A percentile compares a stretch with the other conserved stretches of the same genome.
Evolutionary conservation across 2,329 filamentous ascomycete genomes (phyloP).

Genomic region (Cladophialophora yegresii): DNA sequence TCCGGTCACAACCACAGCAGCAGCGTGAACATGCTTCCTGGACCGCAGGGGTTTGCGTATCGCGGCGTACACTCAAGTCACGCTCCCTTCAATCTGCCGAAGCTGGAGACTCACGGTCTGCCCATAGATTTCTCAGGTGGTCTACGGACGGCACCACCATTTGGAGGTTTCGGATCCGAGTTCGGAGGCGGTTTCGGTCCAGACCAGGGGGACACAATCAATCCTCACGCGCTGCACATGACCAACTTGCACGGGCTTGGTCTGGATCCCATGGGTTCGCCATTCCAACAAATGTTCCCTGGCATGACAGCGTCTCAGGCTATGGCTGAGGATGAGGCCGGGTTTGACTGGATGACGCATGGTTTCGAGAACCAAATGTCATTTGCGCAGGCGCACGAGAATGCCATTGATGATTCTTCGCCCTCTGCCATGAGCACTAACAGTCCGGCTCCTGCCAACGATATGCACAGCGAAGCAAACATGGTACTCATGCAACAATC

Average conservation of each 20-base stretch:
- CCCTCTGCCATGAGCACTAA: slow-evolving; percentile 94
- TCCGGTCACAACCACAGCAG: slow-evolving; percentile 69
- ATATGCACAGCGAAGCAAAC: slow-evolving; percentile 80
- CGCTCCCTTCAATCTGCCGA: slow-evolving; percentile 71
- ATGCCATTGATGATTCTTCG: slow-evolving; percentile 86
- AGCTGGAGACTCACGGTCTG: slow-evolving; percentile 77
- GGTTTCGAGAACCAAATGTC: slow-evolving; percentile 78
- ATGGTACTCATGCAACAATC: slow-evolving; percentile 33
- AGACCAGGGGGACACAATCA: slow-evolving; percentile 59
- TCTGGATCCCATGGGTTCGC: slow-evolving; percentile 46
- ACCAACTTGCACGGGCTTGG: slow-evolving; percentile 64
- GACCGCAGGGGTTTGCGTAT: slow-evolving; percentile 61
- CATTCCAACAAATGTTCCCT: slow-evolving; percentile 51
- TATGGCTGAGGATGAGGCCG: slow-evolving; percentile 68
- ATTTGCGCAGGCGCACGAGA: slow-evolving; percentile 70
- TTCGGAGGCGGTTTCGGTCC: slow-evolving; percentile 63
- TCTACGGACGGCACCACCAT: slow-evolving; percentile 75
- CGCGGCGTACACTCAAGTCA: slow-evolving; percentile 70
- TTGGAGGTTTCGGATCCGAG: slow-evolving; percentile 65
- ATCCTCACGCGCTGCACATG: slow-evolving; percentile 75
- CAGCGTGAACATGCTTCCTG: slow-evolving; percentile 68
- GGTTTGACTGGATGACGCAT: slow-evolving; percentile 75
- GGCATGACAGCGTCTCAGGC: slow-evolving; percentile 60
- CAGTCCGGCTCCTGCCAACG: slow-evolving; percentile 87
- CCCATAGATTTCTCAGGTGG: slow-evolving; percentile 67